phyloP scores from a whole-genome alignment of 108 stramenopile species.

The Discostella stelligeroides region DNA sequence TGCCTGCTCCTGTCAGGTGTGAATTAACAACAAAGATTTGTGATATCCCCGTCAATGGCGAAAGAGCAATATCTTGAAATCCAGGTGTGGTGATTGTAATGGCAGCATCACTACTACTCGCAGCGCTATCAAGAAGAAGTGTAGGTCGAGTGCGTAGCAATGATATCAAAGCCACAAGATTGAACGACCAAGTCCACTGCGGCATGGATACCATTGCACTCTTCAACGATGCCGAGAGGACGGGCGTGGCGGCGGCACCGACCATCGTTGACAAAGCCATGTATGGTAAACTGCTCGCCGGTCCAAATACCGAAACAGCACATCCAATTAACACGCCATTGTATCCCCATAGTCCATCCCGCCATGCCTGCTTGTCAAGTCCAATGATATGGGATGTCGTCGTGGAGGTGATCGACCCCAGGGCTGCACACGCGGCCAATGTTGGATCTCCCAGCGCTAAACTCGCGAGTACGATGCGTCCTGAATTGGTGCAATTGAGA shows the following conservation, averaged over 20 bases:
- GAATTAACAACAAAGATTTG: conserved; percentile 88
- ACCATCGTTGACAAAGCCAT: conserved; percentile 41
- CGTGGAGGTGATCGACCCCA: conserved; percentile 63
- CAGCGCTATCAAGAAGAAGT: conserved; percentile 33
- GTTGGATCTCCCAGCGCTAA: conserved; percentile 75
- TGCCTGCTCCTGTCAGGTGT: conserved; percentile 55
- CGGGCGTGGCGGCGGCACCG: conserved; percentile 63
- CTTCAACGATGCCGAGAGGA: conserved; percentile 60
- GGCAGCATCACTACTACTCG: conserved; percentile 1
- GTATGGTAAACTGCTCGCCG: conserved; percentile 37
- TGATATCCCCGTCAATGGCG: conserved; percentile 74
- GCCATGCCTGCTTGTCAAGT: conserved; percentile 43
- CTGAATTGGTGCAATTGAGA: conserved; percentile 60
- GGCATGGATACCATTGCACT: conserved; percentile 54
- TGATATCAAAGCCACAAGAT: conserved; percentile 65
- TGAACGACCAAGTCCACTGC: conserved; percentile 86
- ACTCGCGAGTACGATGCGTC: conserved; percentile 55
- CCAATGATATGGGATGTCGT: conserved; percentile 46
- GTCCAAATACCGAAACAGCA: conserved; percentile 73
- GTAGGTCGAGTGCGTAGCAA: conserved; percentile 61
- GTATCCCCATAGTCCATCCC: conserved; percentile 72
- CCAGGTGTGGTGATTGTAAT: background rate
- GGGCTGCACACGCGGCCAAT: conserved; percentile 54
- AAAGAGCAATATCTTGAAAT: conserved; percentile 20
- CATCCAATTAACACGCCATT: conserved; percentile 87